Evolutionary conservation across 805 yeast genomes (phyloP).

Genomic region (Starmera dryadoides): DNA sequence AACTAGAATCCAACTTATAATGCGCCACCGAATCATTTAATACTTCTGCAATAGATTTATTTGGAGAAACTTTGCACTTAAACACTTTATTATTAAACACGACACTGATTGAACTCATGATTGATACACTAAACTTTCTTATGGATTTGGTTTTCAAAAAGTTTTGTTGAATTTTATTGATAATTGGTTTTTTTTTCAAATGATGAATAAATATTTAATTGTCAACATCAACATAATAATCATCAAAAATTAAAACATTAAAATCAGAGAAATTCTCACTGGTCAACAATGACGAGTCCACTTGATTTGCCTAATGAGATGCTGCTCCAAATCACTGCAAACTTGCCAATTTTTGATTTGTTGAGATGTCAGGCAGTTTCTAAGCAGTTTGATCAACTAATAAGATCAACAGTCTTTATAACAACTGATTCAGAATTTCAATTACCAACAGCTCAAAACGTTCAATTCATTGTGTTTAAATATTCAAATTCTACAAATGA

Average conservation of each 20-base stretch:
- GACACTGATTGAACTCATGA: not conserved
- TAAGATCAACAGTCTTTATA: not conserved
- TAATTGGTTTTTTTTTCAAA: too few species aligned
- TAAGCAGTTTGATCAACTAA: not conserved
- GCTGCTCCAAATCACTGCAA: not conserved
- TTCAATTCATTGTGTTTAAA: not conserved
- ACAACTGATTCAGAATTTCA: not conserved
- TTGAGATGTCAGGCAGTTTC: not conserved
- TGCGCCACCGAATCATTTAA: conserved; percentile 1
- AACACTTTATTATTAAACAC: not conserved
- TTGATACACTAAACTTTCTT: too few species aligned
- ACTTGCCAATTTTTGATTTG: not conserved
- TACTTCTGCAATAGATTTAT: not conserved
- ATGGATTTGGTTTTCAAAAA: too few species aligned
- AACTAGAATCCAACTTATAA: not conserved
- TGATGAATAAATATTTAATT: too few species aligned
- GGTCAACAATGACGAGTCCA: too few species aligned
- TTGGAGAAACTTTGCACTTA: not conserved
- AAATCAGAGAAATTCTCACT: too few species aligned
- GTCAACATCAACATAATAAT: too few species aligned
- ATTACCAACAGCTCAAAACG: not conserved
- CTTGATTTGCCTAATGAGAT: not conserved
- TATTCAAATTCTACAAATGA: not conserved
- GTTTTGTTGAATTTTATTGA: too few species aligned
- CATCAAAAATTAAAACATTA: too few species aligned